A percentile compares a stretch with the other conserved stretches of the same genome.
Evolutionary conservation across 495 filamentous ascomycete species (phyloP).

Genomic region (Bryoglossum gracile): DNA sequence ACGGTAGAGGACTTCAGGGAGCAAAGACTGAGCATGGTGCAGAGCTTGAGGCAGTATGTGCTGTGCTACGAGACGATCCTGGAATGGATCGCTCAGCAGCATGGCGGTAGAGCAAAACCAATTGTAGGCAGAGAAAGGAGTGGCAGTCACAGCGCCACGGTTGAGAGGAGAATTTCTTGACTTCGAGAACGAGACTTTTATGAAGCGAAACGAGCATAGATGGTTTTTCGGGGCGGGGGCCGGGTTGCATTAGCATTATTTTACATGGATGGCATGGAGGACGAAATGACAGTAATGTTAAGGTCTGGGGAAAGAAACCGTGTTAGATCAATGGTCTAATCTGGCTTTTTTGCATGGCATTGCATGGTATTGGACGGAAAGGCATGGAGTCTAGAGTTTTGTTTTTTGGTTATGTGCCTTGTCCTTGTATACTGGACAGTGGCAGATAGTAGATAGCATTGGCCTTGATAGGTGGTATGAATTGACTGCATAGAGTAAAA

Average conservation of each 20-base stretch:
- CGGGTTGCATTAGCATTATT: too few relatives aligned
- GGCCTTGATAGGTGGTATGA: too few relatives aligned
- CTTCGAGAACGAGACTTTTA: too few relatives aligned
- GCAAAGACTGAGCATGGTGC: constrained; percentile 93
- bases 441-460: too few relatives aligned
- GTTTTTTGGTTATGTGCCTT: neutral
- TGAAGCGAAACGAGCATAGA: too few relatives aligned
- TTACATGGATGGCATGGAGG: too few relatives aligned
- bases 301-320: too few relatives aligned
- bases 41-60: constrained; percentile 89
- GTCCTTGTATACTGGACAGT: neutral
- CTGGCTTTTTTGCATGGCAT: neutral
- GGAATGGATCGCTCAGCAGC: constrained; percentile 61
- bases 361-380: neutral
- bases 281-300: too few relatives aligned
- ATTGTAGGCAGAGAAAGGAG: constrained; percentile 15
- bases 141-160: constrained; percentile 13
- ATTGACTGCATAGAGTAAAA: too few relatives aligned
- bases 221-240: too few relatives aligned
- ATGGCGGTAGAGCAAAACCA: neutral
- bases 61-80: constrained; percentile 93
- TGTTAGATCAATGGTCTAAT: too few relatives aligned
- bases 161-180: too few relatives aligned
- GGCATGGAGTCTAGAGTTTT: neutral
- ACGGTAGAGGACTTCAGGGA: constrained; percentile 84